These are phyloP conservation scores for Thelonectria discophora DNA, from an alignment of 2,329 filamentous ascomycete genomes.

Conservation along the genomic window DNA sequence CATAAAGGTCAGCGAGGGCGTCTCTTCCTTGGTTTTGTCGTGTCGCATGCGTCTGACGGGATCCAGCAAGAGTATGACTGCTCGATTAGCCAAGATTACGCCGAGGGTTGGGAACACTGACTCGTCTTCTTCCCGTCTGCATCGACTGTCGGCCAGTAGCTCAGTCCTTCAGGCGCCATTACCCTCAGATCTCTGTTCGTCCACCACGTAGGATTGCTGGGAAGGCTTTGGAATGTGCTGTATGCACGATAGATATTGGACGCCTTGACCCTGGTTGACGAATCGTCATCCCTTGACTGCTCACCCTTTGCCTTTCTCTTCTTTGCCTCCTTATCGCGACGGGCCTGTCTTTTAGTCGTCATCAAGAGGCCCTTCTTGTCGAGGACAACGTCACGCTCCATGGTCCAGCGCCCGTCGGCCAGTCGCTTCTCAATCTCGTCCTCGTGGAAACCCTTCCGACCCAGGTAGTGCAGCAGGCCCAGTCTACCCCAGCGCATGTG, in stretches of 20 bases:
- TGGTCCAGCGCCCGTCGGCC: slow-evolving; percentile 36
- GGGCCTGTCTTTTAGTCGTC: slow-evolving; percentile 28
- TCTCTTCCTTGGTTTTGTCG: slow-evolving; percentile 31
- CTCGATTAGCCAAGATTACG: slow-evolving; percentile 11
- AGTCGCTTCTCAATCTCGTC: slow-evolving; percentile 37
- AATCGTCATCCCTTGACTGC: slow-evolving; percentile 20
- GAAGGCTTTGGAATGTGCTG: slow-evolving; percentile 40
- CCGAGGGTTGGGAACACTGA: slow-evolving; percentile 11
- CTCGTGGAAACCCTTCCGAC: slow-evolving; percentile 39
- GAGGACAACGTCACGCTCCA: slow-evolving; percentile 35
- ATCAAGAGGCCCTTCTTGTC: slow-evolving; percentile 36
- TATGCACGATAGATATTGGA: slow-evolving; percentile 43
- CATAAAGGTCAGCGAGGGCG: slow-evolving; percentile 42
- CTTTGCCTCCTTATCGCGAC: slow-evolving; percentile 18
- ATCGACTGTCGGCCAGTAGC: slow-evolving; percentile 39
- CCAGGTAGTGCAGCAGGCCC: slow-evolving; percentile 37
- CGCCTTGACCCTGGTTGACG: slow-evolving; percentile 31
- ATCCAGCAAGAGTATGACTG: slow-evolving; percentile 39
- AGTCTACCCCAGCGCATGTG: slow-evolving; percentile 38
- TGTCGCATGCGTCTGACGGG: slow-evolving; percentile 37
- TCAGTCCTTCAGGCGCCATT: slow-evolving; percentile 40
- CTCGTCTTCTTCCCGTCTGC: slow-evolving; percentile 33
- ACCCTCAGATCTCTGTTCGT: slow-evolving; percentile 41
- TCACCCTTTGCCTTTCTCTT: slow-evolving; percentile 16
- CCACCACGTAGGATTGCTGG: slow-evolving; percentile 36